phyloP scores from a whole-genome alignment of 805 yeast genomes.

The Komagataella kurtzmanii region DNA sequence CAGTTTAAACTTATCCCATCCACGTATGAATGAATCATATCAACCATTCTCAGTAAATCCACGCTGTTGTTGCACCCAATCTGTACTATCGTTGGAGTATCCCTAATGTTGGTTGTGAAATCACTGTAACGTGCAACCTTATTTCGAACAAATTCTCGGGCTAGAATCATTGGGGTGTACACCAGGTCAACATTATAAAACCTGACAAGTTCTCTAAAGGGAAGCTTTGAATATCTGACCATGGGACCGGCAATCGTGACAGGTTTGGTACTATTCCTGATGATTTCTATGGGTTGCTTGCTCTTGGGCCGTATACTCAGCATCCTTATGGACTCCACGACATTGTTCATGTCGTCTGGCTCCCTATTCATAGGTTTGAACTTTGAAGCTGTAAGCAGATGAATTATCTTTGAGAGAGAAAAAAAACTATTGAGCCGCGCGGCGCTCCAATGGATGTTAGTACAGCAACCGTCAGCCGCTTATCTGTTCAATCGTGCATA shows the following conservation, averaged over 20 bases:
- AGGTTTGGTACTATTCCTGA: conserved; percentile 20
- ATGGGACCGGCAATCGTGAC: conserved; percentile 81
- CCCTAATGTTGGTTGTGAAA: conserved; percentile 65
- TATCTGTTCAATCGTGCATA: not conserved
- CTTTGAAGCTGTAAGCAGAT: not conserved
- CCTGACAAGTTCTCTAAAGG: conserved; percentile 72
- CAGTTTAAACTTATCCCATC: conserved; percentile 94
- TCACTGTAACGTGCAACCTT: conserved; percentile 71
- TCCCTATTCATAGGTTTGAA: not conserved
- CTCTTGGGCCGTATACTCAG: not conserved
- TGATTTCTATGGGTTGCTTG: not conserved
- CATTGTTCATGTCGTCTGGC: not conserved
- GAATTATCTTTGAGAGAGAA: too few relatives aligned
- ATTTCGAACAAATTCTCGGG: conserved; percentile 87
- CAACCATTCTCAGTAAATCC: conserved; percentile 72
- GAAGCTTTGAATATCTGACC: conserved; percentile 93
- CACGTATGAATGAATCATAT: conserved; percentile 79
- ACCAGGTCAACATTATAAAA: conserved; percentile 70
- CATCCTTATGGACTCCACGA: not conserved
- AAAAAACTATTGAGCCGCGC: not conserved
- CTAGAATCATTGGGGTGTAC: conserved; percentile 93
- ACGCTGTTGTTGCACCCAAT: conserved; percentile 79
- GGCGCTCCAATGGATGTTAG: not conserved
- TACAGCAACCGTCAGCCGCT: not conserved
- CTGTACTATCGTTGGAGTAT: conserved; percentile 71